Evolutionary conservation across 164 flowering plant genomes (phyloP), one percentile per base, ranked within the genome.

Genomic region (Paratinospora sagittata): DNA sequence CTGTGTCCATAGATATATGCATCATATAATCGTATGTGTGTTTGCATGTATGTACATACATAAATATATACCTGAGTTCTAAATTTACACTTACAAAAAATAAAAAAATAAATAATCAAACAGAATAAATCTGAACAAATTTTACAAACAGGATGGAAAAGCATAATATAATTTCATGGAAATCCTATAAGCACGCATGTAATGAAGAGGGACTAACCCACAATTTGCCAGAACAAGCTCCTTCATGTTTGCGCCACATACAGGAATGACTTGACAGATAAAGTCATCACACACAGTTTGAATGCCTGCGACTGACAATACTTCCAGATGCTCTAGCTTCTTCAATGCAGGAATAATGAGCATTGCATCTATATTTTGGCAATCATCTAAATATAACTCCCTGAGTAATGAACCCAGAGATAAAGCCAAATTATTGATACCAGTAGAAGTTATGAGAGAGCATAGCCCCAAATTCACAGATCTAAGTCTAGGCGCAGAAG

Each of bases 401-500:
- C 75, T 84, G 73, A 94, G 65, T 72, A 69, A 66, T 11, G 85
- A 80, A 49, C 85, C 90, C 78, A 89, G 63, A 13, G 85, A 76
- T 19, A 78, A 69, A 55, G 89, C 87, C 49, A 95, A 11, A 57
- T 30, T 67, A 26, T 80, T 71, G 64, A 92, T 85, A 47, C 92
- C 83, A 58, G 76, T 43, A 60, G 81, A 73, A 0, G 95, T 85
- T 37, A 95, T 76, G 79, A 92, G 85, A 27, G 97, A 87, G 77
- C 99, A 95, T 72, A 86, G 88, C 62, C 85, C 79, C 74, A 95
- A 88, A 83, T 92, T 90, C 55, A 95, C 57, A 52, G 96, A 92
- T 55, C 79, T 81, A 26, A 95, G 77, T 47, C 73, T 70, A 58
- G 97, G 94, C 8, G 97, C 90, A 68, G 97, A 80, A 61, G 84